A percentile compares a stretch with the other conserved stretches of the same genome.
Evolutionary conservation across 129 eudicot genomes (phyloP).

Genomic region (Centaurea solstitialis): DNA sequence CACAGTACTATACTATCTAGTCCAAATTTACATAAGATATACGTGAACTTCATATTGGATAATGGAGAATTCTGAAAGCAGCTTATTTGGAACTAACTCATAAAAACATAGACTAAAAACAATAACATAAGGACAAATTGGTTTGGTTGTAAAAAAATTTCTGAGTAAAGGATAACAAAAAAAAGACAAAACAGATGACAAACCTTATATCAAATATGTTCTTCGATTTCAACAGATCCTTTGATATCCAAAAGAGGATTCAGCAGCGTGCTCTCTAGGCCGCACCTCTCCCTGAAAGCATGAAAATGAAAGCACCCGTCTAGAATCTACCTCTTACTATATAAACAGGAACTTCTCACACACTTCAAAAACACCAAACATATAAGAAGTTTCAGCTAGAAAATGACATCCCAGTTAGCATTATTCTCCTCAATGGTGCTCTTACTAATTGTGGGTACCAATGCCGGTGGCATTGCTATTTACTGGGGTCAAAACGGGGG

Average conservation of each 20-base stretch:
- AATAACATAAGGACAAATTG: not conserved
- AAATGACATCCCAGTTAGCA: not conserved
- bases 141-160: not conserved
- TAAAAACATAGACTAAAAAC: not conserved
- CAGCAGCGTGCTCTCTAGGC: not conserved
- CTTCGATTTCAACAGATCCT: not conserved
- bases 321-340: not conserved
- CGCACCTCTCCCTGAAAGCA: not conserved
- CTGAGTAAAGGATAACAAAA: not conserved
- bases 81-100: not conserved
- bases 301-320: not conserved
- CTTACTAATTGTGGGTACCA: not conserved
- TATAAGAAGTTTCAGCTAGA: not conserved
- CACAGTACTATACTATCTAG: not conserved
- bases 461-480: slow-evolving; percentile 38
- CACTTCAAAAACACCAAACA: not conserved
- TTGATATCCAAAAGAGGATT: too few species aligned
- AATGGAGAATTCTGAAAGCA: not conserved
- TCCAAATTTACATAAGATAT: not conserved
- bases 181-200: not conserved
- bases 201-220: not conserved
- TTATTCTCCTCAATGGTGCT: not conserved
- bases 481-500: slow-evolving; percentile 51
- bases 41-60: not conserved
- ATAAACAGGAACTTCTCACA: not conserved